Base-by-base conservation (phyloP, 805 yeast genomes). In the Starmerella floricola region DNA sequence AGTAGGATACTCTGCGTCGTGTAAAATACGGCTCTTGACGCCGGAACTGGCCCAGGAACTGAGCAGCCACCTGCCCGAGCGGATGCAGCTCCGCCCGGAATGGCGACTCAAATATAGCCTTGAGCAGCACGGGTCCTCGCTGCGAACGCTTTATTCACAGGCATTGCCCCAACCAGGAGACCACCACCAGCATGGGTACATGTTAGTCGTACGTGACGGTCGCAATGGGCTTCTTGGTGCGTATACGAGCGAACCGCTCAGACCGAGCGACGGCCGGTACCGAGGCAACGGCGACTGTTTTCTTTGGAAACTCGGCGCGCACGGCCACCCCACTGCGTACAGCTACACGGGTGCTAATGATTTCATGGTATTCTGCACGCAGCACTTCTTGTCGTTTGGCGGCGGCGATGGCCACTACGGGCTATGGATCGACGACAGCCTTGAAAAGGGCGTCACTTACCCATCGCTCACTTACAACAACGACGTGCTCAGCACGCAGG, bases 271-370 rank as follows among this genome's bases (percentile, higher is more conserved):
- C 37, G 50, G 51, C 15, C 68, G 83, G 44, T 88, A 78, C 62
- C 81, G 78, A 53, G 98, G 98, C 1, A 87, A 87, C 62, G 95
- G 96, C 1, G 95, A 88, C 59, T 86, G 97, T 56, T 87, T 91
- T 54, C 66, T 88, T 18, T 88, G 95, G 95, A 81, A 78, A 50
- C 55, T 72, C n/a, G 81, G 74, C 47, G 61, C 57, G 24, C 67
- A 68, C 6, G 62, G 23, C 34, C 46, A 16, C 34, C 74, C 87
- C 57, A 74, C 76, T 57, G 95, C 93, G 0, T 88, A 74, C 59
- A 85, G 86, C 36, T 84, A 79, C 59, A 85, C 96, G 1, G 94
- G 95, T 0, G 55, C 79, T 36, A 88, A 91, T 59, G 94, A 85
- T 56, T 87, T 78, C 60, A 71, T 83, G 34, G 76, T 88, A 15